Evolutionary conservation across 2,329 filamentous ascomycete species (phyloP).

Genomic region (Plectosphaerella plurivora): DNA sequence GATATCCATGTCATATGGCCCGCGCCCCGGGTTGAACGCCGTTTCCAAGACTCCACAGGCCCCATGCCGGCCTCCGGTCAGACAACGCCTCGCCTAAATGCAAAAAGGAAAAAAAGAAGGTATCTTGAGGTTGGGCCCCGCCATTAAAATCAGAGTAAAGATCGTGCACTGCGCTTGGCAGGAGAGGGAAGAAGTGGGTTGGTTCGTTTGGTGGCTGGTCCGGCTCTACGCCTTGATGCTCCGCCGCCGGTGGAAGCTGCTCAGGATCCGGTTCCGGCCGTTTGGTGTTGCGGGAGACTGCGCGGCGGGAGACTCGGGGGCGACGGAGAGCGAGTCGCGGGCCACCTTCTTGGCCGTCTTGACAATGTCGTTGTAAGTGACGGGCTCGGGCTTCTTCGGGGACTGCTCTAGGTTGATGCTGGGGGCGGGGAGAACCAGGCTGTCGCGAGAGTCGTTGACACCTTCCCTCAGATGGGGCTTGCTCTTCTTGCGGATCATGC

Average conservation of each 20-base stretch:
- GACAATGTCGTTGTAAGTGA: constrained; percentile 45
- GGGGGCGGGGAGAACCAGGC: constrained; percentile 16
- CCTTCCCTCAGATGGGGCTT: constrained; percentile 38
- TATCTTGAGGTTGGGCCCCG: neutral
- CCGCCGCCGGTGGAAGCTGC: constrained; percentile 30
- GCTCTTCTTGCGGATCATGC: constrained; percentile 51
- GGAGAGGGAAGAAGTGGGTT: constrained; percentile 9
- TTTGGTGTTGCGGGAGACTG: constrained; percentile 17
- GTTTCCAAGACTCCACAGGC: neutral
- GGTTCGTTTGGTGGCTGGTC: constrained; percentile 1
- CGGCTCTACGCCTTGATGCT: constrained; percentile 29
- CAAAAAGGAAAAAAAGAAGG: neutral
- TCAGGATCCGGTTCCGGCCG: constrained; percentile 26
- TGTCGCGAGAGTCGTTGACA: constrained; percentile 28
- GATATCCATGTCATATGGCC: neutral
- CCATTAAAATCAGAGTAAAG: neutral
- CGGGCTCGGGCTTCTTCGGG: constrained; percentile 21
- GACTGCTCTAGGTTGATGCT: constrained; percentile 17
- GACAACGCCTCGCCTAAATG: constrained; percentile 1
- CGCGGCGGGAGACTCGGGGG: constrained; percentile 20
- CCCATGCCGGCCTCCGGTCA: neutral
- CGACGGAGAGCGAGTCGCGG: constrained; percentile 12
- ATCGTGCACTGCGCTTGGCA: constrained; percentile 17
- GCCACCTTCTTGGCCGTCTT: constrained; percentile 37
- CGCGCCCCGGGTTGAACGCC: neutral